These are phyloP conservation scores for Aureobasidium zeae DNA, from an alignment of 2,329 filamentous ascomycete species.

Conservation along the genomic window DNA sequence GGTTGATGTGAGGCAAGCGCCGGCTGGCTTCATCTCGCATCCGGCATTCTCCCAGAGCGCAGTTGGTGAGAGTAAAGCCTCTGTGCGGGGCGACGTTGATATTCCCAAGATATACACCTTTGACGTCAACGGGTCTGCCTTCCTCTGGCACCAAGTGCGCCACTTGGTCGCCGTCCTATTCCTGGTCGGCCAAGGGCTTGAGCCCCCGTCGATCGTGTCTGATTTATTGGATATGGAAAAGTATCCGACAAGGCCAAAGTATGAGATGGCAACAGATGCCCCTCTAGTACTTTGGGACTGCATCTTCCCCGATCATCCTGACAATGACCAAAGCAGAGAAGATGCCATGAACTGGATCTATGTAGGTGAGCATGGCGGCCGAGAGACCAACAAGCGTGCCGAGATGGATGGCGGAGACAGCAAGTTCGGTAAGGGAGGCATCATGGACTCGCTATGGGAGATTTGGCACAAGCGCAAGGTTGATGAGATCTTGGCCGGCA, in stretches of 20 bases:
- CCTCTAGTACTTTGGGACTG: slow-evolving; percentile 96
- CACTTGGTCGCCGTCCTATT: slow-evolving; percentile 93
- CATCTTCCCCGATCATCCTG: slow-evolving; percentile 50
- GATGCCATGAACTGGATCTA: slow-evolving; percentile 72
- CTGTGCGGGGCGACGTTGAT: slow-evolving; percentile 1
- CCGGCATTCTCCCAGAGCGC: slow-evolving; percentile 36
- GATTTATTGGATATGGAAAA: slow-evolving; percentile 63
- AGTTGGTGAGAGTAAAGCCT: not conserved
- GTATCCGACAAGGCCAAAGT: slow-evolving; percentile 69
- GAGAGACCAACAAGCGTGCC: slow-evolving; percentile 24
- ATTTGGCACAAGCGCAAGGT: slow-evolving; percentile 79
- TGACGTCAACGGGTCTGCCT: slow-evolving; percentile 79
- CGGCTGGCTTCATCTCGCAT: slow-evolving; percentile 47
- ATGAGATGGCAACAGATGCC: slow-evolving; percentile 82
- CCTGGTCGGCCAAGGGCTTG: slow-evolving; percentile 78
- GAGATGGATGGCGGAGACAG: slow-evolving; percentile 38
- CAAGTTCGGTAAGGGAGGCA: slow-evolving; percentile 55
- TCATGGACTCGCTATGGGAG: slow-evolving; percentile 70
- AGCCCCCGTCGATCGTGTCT: slow-evolving; percentile 62
- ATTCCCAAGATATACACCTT: slow-evolving; percentile 74
- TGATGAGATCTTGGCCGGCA: slow-evolving; percentile 73
- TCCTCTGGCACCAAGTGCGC: slow-evolving; percentile 96
- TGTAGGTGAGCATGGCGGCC: slow-evolving; percentile 54
- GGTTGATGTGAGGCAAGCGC: slow-evolving; percentile 38
- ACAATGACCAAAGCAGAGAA: slow-evolving; percentile 31